These are phyloP conservation scores for Boletus rufocinnamomeus DNA, from an alignment of 768 basidiomycete genomes.

Conservation along the genomic window DNA sequence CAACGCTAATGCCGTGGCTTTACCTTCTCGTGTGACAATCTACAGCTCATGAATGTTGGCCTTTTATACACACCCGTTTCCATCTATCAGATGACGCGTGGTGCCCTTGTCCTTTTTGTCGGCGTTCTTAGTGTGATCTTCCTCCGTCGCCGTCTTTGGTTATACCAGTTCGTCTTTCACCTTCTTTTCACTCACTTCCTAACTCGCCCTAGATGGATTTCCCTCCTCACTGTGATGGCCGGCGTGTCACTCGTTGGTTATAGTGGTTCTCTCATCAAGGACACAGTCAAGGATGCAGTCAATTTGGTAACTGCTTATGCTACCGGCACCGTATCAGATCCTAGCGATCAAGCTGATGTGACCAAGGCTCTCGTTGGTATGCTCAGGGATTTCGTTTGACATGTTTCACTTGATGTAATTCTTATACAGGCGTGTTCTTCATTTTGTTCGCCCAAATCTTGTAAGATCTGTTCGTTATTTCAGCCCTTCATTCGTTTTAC, in stretches of 20 bases:
- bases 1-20: conserved; percentile 23
- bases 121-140: conserved; percentile 90
- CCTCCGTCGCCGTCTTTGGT: conserved; percentile 79
- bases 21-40: conserved; percentile 15
- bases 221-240: conserved; percentile 83
- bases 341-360: conserved; percentile 59
- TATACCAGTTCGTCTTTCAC: conserved; percentile 71
- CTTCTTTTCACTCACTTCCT: conserved; percentile 7
- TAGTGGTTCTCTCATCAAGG: conserved; percentile 86
- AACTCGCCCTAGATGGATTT: conserved; percentile 68
- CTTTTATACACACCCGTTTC: conserved; percentile 95
- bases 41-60: conserved; percentile 89
- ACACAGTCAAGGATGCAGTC: conserved; percentile 54
- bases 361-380: conserved; percentile 73
- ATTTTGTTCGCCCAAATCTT: conserved; percentile 94
- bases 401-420: conserved; percentile 20
- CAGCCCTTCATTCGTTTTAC: background rate
- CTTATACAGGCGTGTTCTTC: conserved; percentile 74
- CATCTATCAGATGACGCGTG: conserved; percentile 96
- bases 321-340: conserved; percentile 42
- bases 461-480: conserved; percentile 45
- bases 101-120: conserved; percentile 92
- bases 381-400: conserved; percentile 12
- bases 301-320: conserved; percentile 18
- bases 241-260: conserved; percentile 86